Base-by-base conservation (phyloP, 148 eudicot species). In the Heliamphora exappendiculata region DNA sequence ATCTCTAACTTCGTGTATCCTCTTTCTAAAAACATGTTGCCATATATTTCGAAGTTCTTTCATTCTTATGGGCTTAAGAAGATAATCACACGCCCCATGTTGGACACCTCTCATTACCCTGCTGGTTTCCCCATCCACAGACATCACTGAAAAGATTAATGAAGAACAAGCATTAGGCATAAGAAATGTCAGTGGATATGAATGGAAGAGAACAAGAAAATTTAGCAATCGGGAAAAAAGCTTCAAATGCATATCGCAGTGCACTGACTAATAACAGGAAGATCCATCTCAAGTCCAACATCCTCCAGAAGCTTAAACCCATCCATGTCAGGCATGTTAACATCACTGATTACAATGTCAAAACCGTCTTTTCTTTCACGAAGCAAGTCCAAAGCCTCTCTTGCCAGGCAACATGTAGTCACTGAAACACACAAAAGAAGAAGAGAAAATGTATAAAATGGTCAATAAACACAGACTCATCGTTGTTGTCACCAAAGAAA, bases 281-380 rank as follows among this genome's bases (percentile, higher is more conserved):
- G 94, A 86, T 96, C 99, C 97, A 96, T 91, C 74, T 93, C 98
- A 26, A 96, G 94, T 77, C 99, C 99, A 59, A 96, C 99, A 65
- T 91, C 97, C 83, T 96, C 99, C 7, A 96, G 90, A 85, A 96
- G 99, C 82, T 85, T 96, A 74, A 96, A 96, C 53, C 99, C 99
- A 84, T 96, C 98, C 99, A 96, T 96, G 67, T 96, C 99, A 34
- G 99, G 99, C 99, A 96, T 96, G 88, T 92, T 96, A 67, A 96
- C 99, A 82, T 96, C 99, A 76, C 99, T 96, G 55, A 96, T 93
- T 60, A 96, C 98, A 13, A 96, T 96, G 81, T 96, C 98, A 70
- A 86, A 93, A 31, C 97, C 97, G 65, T 88, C 94, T 80, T 90
- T 96, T 75, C 91, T 80, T 74, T 93, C 98, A 74, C 99, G 94